Evolutionary conservation across 106 monocot genomes (phyloP), one percentile per base, ranked within the genome.

Genomic region (Apostasia ramifera): DNA sequence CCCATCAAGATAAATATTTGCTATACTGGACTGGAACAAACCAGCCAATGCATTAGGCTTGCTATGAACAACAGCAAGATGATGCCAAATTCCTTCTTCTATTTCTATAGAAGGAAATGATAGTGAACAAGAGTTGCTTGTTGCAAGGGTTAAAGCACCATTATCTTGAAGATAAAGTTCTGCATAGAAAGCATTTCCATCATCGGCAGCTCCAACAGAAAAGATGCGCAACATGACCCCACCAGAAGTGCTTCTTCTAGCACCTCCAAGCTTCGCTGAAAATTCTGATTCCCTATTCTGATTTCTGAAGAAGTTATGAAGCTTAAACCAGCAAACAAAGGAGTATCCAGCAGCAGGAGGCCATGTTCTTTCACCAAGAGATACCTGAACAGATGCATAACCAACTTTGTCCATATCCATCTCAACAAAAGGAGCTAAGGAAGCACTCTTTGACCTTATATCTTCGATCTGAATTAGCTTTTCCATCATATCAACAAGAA

Each of bases 301-400:
- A 63, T 11, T 71, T 78, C 77, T 98, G 1, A 80, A 67, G n/a
- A 90, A 80, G 61, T 79, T 88, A 0, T 57, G 81, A 72, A 81
- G 93, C 71, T 90, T 93, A 79, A 98, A 98, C 98, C 98, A 98
- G 63, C 98, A 93, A 54, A 93, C 83, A 77, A 98, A 98, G 43
- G 98, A 93, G 82, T 98, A 98, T 40, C 98, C 98, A 69, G 98
- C 93, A 80, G 87, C 85, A 66, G 98, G 98, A 76, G 98, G 98
- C 98, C 98, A 98, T 15, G 88, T 93, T 76, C 98, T 92, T 74
- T 98, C 98, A 68, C 98, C 98, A 66, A 98, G 76, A n/a, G 93
- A 90, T 41, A 98, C 93, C 53, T 98, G 98, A 66, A 98, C 74
- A 70, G 92, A 93, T 59, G 90, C 87, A 84, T 98, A 80, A 10